phyloP scores from a whole-genome alignment of 441 rosid genomes.

The Jatropha multifida region DNA sequence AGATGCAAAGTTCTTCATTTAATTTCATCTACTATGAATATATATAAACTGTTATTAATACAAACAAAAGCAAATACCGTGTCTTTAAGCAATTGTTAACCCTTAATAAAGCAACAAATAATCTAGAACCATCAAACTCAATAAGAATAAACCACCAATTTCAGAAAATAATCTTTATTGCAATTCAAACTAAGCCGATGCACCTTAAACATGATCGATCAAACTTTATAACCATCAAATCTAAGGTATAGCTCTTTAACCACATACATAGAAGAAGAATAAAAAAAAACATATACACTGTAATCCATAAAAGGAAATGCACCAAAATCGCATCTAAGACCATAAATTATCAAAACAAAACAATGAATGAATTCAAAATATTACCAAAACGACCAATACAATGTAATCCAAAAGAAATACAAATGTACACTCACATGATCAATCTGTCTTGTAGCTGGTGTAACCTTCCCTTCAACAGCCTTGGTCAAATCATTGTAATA shows the following conservation, averaged over 20 bases:
- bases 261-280: background rate
- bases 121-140: background rate
- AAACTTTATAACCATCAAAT: background rate
- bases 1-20: background rate
- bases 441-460: constrained; percentile 89
- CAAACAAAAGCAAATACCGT: constrained; percentile 1
- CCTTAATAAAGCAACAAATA: background rate
- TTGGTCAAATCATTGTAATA: constrained; percentile 80
- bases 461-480: constrained; percentile 93
- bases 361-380: constrained; percentile 11
- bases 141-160: background rate
- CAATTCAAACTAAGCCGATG: constrained; percentile 6
- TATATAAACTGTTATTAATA: background rate
- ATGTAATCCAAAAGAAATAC: constrained; percentile 4
- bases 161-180: background rate
- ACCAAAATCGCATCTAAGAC: background rate
- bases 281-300: background rate
- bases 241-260: background rate
- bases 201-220: background rate
- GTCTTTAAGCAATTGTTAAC: background rate
- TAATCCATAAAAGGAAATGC: background rate
- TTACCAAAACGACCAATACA: constrained; percentile 2
- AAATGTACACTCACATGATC: constrained; percentile 75
- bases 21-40: background rate
- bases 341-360: constrained; percentile 4